phyloP scores from a whole-genome alignment of 352 stramenopile species.

The Globisporangium spinosum region DNA sequence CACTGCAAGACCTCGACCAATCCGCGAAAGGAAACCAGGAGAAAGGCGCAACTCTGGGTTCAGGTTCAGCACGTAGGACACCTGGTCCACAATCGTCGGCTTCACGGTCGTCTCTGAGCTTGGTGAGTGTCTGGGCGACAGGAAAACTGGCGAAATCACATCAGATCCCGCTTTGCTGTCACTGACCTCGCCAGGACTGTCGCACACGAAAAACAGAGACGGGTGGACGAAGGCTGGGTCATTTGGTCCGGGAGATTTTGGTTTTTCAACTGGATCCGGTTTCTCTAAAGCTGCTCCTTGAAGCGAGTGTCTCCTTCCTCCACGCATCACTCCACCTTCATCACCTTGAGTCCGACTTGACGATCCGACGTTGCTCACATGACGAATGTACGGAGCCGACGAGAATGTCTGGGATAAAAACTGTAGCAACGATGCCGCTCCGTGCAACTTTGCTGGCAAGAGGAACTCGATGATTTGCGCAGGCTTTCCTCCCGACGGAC shows the following conservation, averaged over 20 bases:
- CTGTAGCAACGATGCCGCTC: conserved; percentile 37
- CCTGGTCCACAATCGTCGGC: conserved; percentile 27
- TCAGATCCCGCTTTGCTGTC: background rate
- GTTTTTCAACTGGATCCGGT: background rate
- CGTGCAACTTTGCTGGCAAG: conserved; percentile 35
- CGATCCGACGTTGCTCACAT: conserved; percentile 28
- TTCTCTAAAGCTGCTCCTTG: background rate
- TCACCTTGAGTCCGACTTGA: conserved; percentile 4
- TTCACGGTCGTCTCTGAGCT: background rate
- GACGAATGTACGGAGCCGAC: conserved; percentile 50
- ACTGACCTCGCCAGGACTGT: background rate
- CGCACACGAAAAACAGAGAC: conserved; percentile 17
- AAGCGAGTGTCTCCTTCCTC: conserved; percentile 9
- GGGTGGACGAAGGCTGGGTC: conserved; percentile 17
- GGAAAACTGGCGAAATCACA: conserved; percentile 20
- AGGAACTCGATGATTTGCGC: conserved; percentile 41
- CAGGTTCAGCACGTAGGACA: conserved; percentile 77
- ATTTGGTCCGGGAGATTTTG: background rate
- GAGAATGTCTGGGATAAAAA: conserved; percentile 65
- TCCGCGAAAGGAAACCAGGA: conserved; percentile 62
- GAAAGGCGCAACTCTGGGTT: conserved; percentile 80
- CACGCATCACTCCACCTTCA: conserved; percentile 4
- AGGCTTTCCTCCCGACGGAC: conserved; percentile 40
- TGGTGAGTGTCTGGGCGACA: conserved; percentile 5
- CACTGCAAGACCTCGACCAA: conserved; percentile 75